phyloP scores from a whole-genome alignment of 441 rosid species.

The Populus hybrid region DNA sequence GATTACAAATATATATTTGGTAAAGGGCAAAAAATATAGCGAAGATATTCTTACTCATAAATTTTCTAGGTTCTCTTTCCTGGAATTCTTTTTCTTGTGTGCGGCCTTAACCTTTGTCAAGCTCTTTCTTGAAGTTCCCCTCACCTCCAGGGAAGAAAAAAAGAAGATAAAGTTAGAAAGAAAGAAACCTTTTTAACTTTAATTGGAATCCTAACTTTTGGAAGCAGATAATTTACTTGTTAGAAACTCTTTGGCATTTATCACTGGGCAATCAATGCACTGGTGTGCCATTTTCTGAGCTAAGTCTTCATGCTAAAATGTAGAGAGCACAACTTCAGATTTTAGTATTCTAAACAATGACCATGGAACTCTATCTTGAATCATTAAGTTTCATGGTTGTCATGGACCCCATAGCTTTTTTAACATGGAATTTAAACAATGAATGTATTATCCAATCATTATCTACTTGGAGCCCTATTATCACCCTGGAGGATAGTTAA shows the following conservation, averaged over 20 bases:
- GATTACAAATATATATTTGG: no score
- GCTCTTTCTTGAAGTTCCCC: not conserved
- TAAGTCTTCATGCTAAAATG: not conserved
- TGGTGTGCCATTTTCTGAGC: not conserved
- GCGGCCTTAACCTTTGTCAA: not conserved
- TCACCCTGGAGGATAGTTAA: not conserved
- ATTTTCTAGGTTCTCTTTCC: no score
- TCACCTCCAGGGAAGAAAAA: no score
- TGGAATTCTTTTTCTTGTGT: not conserved
- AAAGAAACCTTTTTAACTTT: not conserved
- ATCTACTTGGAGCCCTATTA: conserved; percentile 5
- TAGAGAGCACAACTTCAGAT: not conserved
- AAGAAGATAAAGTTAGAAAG: no score
- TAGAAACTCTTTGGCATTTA: not conserved
- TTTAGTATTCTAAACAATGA: not conserved
- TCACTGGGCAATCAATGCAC: not conserved
- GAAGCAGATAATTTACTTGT: not conserved
- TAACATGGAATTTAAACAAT: not conserved
- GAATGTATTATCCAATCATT: not conserved
- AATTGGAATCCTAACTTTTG: not conserved
- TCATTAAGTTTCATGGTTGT: not conserved
- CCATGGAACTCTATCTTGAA: no score
- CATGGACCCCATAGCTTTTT: not conserved
- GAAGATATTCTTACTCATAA: no score
- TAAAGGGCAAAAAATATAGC: no score